These are phyloP conservation scores for Debaryomyces sp. DNA, from an alignment of 1,139 yeast genomes.

Conservation along the genomic window DNA sequence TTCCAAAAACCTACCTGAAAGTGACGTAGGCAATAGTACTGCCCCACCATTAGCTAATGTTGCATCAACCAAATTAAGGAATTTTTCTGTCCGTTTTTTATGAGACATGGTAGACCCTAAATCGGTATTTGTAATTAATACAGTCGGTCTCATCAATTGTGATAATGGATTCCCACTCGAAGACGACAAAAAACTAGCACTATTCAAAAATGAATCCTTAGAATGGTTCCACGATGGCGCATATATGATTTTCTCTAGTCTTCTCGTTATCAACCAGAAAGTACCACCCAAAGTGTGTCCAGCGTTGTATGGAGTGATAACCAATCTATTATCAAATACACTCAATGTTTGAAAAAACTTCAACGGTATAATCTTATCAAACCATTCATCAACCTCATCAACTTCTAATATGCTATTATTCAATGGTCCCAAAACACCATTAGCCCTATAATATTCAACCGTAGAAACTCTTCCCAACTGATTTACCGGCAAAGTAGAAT, in stretches of 20 bases:
- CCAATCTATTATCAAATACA: conserved; percentile 60
- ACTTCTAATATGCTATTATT: conserved; percentile 62
- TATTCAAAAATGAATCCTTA: conserved; percentile 77
- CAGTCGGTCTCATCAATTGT: conserved; percentile 76
- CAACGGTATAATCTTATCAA: conserved; percentile 66
- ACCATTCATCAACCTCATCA: conserved; percentile 77
- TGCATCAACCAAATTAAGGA: conserved; percentile 63
- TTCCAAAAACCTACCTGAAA: conserved; percentile 85
- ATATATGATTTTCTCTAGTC: conserved; percentile 77
- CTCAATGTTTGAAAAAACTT: conserved; percentile 82
- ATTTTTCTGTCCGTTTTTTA: conserved; percentile 64
- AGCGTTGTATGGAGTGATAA: conserved; percentile 82
- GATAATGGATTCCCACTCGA: conserved; percentile 57
- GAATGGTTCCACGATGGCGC: conserved; percentile 98
- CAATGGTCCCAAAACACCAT: conserved; percentile 78
- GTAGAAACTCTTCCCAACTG: conserved; percentile 87
- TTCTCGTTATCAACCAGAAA: conserved; percentile 75
- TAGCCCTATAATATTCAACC: conserved; percentile 73
- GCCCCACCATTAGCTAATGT: conserved; percentile 75
- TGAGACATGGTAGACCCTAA: conserved; percentile 70
- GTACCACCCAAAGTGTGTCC: conserved; percentile 96
- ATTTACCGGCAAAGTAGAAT: conserved; percentile 85
- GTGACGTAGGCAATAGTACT: conserved; percentile 78
- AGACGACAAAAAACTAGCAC: conserved; percentile 66
- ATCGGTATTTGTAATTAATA: conserved; percentile 76